Base-by-base conservation (phyloP, 345 rosid genomes). In the Salix brachista region DNA sequence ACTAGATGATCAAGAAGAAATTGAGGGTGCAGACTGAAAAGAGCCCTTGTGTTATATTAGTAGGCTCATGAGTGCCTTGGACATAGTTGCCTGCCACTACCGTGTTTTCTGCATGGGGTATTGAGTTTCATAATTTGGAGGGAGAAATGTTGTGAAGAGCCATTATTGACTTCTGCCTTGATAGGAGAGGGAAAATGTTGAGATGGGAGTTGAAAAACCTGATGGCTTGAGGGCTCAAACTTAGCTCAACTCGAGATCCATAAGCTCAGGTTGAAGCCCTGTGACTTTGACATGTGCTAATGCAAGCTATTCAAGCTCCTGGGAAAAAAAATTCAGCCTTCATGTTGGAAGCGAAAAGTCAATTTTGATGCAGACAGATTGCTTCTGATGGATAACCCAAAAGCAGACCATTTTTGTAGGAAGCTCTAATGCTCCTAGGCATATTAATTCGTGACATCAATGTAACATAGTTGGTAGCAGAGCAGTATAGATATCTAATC, bases 1-100 rank as follows among this genome's bases (percentile, higher is more conserved):
- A 41, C 76, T 91, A 71, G 99, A 96, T 78, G 99, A 96, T 84
- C 95, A 90, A 80, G 99, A 96, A 75, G 99, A 96, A 80, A 90
- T 90, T 10, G 99, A 92, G 48, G 90, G 90, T 5, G 84, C 87
- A 18, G 98, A 93, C 42, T 77, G 79, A 78, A 69, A 67, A 73
- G 75, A 16, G 14, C 62, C 62, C 62, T 2, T n/a, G 62, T n/a
- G 62, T 0, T n/a, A 4, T 58, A n/a, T 3, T 10, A 9, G 14
- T 10, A 25, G 61, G 23, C 62, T 18, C 5, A n/a, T 23, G 62
- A 58, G 62, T 10, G 62, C 62, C 28, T 58, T n/a, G 12, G 62
- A 58, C 62, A 23, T 4, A 2, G 6, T n/a, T 6, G 3, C 62
- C 62, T n/a, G 10, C 62, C 62, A 10, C 14, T 13, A 0, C 62